Evolutionary conservation across 2,329 filamentous ascomycete species (phyloP), one percentile per base, ranked within the genome.

Genomic region (Blumeriella jaapii): DNA sequence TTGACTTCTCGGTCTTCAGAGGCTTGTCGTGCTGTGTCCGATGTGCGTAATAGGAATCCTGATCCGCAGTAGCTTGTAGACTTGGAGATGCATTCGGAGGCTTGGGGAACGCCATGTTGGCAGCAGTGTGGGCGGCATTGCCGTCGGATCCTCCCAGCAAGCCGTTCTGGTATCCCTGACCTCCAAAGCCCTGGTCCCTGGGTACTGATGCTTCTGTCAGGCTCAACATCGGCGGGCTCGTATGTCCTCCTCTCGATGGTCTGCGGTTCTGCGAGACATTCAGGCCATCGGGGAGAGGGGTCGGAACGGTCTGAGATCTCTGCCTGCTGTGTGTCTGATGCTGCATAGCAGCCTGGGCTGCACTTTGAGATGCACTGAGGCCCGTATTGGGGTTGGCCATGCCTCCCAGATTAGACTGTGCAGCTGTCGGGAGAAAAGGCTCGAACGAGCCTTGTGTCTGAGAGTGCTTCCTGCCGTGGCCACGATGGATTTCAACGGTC

Each of bases 371-470:
- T n/a, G 81, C 74, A 59, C 60, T 59, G 58, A 75, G 51, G 20
- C 55, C 55, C 5, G 55, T 53, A 56, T 58, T 59, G 19, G 45
- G 23, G 35, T 49, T 54, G 29, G 46, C 51, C 51, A 54, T 55
- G 27, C 37, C 52, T 38, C 44, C 40, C 22, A 51, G 35, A 36
- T 61, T 59, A 57, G 68, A 53, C 6, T 36, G 40, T 24, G 48
- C 49, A 60, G 54, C 61, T 58, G 74, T 77, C 14, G 81, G 78
- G 30, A 87, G 62, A 14, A 70, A 76, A 26, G 81, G 74, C 54
- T 87, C 82, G 53, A 87, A 87, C 51, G 78, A 72, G 50, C 82
- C 82, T 55, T 82, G 80, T 6, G 73, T 81, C 47, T 79, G 73
- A 41, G 82, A 82, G 50, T 82, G 71, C 46, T 76, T 78, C 59